These are phyloP conservation scores for Capsicum pubescens DNA, from an alignment of 257 asterid genomes.

Conservation along the genomic window DNA sequence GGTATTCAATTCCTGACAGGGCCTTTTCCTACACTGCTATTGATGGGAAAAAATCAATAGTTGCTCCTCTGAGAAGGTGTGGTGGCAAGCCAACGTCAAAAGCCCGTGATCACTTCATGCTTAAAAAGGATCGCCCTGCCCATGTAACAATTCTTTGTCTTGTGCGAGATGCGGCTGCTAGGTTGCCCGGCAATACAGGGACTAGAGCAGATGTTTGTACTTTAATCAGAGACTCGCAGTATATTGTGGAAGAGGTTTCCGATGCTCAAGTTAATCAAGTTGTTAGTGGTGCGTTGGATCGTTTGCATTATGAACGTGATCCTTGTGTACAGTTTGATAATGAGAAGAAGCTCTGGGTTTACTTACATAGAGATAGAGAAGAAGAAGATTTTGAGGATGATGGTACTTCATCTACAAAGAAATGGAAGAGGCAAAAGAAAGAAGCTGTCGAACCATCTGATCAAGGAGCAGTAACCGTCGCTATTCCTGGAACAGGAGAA, in stretches of 20 bases:
- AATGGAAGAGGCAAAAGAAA: slow-evolving; percentile 95
- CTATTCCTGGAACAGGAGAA: slow-evolving; percentile 52
- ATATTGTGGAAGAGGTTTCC: slow-evolving; percentile 86
- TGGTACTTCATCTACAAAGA: slow-evolving; percentile 97
- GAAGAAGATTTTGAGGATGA: slow-evolving; percentile 99
- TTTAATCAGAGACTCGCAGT: slow-evolving; percentile 94
- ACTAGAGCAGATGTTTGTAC: slow-evolving; percentile 98
- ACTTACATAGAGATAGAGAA: slow-evolving; percentile 89
- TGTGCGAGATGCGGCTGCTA: slow-evolving; percentile 97
- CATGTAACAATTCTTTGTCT: slow-evolving; percentile 97
- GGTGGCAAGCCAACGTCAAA: slow-evolving; percentile 99
- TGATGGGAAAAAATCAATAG: slow-evolving; percentile 95
- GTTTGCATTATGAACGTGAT: slow-evolving; percentile 96
- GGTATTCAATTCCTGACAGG: slow-evolving; percentile 97
- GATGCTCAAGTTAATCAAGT: slow-evolving; percentile 97
- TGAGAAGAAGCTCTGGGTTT: slow-evolving; percentile 95
- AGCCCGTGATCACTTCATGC: slow-evolving; percentile 98
- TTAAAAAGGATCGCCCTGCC: slow-evolving; percentile 92
- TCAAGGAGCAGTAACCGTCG: slow-evolving; percentile 65
- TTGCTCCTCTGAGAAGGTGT: slow-evolving; percentile 98
- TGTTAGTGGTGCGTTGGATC: slow-evolving; percentile 96
- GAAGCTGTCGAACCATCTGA: slow-evolving; percentile 81
- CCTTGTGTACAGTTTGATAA: slow-evolving; percentile 98
- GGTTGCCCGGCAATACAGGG: slow-evolving; percentile 99
- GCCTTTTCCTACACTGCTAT: slow-evolving; percentile 87